These are phyloP conservation scores for Pyrenochaeta sp. DNA, from an alignment of 2,329 filamentous ascomycete genomes.

Conservation along the genomic window DNA sequence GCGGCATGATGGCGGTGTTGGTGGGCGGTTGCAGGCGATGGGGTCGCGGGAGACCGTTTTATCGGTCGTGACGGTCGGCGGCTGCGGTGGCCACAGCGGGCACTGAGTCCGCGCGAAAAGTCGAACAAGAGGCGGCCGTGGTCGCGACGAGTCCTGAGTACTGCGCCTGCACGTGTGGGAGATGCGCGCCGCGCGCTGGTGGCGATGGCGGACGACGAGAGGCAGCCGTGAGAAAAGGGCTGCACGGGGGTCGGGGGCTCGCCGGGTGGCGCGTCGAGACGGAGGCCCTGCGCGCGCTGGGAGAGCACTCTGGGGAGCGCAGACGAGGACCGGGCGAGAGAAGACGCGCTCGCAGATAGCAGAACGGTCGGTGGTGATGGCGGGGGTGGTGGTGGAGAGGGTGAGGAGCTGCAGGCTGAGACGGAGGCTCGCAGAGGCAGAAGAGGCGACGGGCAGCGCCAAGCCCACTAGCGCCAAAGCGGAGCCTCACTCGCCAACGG, in stretches of 20 bases:
- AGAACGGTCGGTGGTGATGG: conserved; percentile 42
- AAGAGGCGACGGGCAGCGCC: conserved; percentile 19
- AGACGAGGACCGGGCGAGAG: conserved; percentile 27
- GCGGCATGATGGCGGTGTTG: conserved; percentile 69
- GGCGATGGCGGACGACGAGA: conserved; percentile 37
- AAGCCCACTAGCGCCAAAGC: conserved; percentile 16
- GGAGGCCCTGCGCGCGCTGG: conserved; percentile 30
- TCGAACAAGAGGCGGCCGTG: conserved; percentile 21
- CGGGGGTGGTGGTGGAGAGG: conserved; percentile 33
- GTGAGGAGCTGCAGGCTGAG: conserved; percentile 26
- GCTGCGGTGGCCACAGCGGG: conserved; percentile 38
- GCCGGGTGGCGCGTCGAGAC: conserved; percentile 35
- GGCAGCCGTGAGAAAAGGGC: conserved; percentile 35
- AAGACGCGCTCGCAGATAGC: conserved; percentile 45
- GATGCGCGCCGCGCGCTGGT: conserved; percentile 45
- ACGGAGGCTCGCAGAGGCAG: conserved; percentile 15
- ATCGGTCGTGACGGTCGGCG: conserved; percentile 25
- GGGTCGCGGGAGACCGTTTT: conserved; percentile 16
- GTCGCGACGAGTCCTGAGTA: conserved; percentile 24
- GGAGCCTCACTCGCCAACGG: conserved; percentile 11
- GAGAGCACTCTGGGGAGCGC: conserved; percentile 35
- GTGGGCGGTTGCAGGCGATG: conserved; percentile 9
- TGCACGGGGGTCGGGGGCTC: conserved; percentile 37
- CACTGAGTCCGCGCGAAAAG: conserved; percentile 31
- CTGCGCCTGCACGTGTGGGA: conserved; percentile 16